Evolutionary conservation across 495 filamentous ascomycete species (phyloP), one percentile per base, ranked within the genome.

Genomic region (Xanthoparmelia taractica): DNA sequence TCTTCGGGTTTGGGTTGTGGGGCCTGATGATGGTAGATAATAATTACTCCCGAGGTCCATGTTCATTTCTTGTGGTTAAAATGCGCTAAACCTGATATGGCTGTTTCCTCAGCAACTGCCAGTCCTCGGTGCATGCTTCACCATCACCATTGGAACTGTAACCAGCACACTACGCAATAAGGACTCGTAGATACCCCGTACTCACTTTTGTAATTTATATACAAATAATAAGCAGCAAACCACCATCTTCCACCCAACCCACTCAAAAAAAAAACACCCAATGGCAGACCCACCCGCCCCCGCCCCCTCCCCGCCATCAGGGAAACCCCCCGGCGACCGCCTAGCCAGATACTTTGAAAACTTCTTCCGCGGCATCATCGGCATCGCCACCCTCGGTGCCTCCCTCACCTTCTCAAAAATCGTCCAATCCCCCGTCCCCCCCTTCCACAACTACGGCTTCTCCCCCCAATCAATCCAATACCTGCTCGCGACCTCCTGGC

Each of bases 351-450:
- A 57, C 33, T 64, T 64, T 37, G 56, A 61, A 15, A 57, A 47
- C 58, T 64, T 64, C 57, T 64, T 64, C 62, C 62, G 56, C 2
- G 48, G 27, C 37, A 12, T 60, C 37, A 15, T 64, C 40, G 62
- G 56, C 38, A 38, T 64, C 38, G 38, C 34, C 62, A 64, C 62
- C 38, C 41, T 64, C 2, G 62, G 62, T 25, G 62, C 62, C 23
- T 60, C 56, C 57, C 36, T 64, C 37, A 60, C 62, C 15, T 64
- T 64, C 25, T 48, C 55, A 37, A 60, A 60, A 27, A 58, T 64
- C 6, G 25, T 60, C 54, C 17, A 34, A 13, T 23, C 11, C 27
- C 61, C 61, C 54, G n/a, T 34, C 29, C 15, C 17, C 10, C 54
- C 54, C 2, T 57, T 57, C 23, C 61, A 59, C 36, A 10, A 27